phyloP scores from a whole-genome alignment of 192 early-diverging fungal genomes.

The Thamnidium elegans region DNA sequence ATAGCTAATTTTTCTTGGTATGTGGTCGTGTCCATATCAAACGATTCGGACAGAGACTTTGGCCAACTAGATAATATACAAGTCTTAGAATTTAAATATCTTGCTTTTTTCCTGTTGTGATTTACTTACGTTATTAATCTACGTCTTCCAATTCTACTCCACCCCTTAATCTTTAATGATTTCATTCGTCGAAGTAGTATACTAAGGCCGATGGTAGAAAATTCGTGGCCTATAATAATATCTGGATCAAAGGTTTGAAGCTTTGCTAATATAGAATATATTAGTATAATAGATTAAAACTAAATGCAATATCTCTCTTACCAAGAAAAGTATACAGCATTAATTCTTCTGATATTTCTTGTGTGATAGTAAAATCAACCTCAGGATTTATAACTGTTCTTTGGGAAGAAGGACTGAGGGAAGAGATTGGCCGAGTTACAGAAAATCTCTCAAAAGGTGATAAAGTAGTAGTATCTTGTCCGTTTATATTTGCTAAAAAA shows the following conservation, averaged over 20 bases:
- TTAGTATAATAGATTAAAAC: not conserved
- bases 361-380: not conserved
- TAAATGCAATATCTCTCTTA: not conserved
- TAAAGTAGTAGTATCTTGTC: not conserved
- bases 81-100: no score
- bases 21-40: conserved; percentile 32
- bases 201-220: conserved; percentile 91
- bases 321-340: not conserved
- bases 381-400: no score
- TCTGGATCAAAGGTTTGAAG: conserved; percentile 84
- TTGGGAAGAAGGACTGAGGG: not conserved
- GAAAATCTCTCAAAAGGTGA: not conserved
- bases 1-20: conserved; percentile 72
- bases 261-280: conserved; percentile 55
- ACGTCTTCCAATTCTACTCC: conserved; percentile 89
- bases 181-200: conserved; percentile 92
- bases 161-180: conserved; percentile 65
- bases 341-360: not conserved
- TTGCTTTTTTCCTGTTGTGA: not conserved
- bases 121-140: conserved; percentile 58
- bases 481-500: conserved; percentile 6
- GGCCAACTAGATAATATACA: conserved; percentile 65
- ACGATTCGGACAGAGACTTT: conserved; percentile 37
- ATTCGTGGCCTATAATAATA: conserved; percentile 93
- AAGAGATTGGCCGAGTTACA: not conserved